Evolutionary conservation across 1,139 yeast genomes (phyloP).

Genomic region (Chernovozyma sophiae-reginae): DNA sequence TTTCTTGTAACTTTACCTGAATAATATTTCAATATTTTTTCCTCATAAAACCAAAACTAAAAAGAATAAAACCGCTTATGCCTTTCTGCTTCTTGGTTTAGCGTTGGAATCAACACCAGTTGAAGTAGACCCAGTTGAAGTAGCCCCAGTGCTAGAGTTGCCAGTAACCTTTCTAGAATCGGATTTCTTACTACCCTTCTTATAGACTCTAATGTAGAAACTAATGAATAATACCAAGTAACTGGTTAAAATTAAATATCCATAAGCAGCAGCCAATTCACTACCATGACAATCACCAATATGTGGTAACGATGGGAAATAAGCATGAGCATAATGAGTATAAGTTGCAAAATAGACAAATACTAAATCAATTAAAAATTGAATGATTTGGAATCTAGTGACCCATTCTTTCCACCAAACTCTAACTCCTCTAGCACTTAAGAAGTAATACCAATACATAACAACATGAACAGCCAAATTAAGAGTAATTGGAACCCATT

Average conservation of each 20-base stretch:
- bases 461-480: constrained; percentile 93
- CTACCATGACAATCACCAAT: constrained; percentile 89
- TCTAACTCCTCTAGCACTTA: constrained; percentile 87
- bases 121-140: constrained; percentile 32
- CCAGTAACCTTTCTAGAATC: constrained; percentile 11
- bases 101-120: constrained; percentile 2
- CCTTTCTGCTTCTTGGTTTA: constrained; percentile 31
- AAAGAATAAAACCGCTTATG: too few species aligned
- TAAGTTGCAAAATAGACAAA: constrained; percentile 93
- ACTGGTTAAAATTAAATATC: constrained; percentile 84
- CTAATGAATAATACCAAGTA: constrained; percentile 89
- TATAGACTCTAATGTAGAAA: constrained; percentile 87
- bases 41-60: too few species aligned
- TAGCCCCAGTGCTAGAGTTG: constrained; percentile 13
- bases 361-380: constrained; percentile 82
- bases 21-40: too few species aligned
- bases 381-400: constrained; percentile 92
- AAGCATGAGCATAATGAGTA: constrained; percentile 64
- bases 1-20: too few species aligned
- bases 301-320: constrained; percentile 66
- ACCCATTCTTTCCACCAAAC: constrained; percentile 99
- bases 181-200: constrained; percentile 33
- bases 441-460: constrained; percentile 98
- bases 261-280: constrained; percentile 87
- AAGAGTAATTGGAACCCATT: constrained; percentile 91